A percentile compares a stretch with the other conserved stretches of the same genome.
Conservation (phyloP, 306 rosid genomes). For the Fagus crenata region DNA sequence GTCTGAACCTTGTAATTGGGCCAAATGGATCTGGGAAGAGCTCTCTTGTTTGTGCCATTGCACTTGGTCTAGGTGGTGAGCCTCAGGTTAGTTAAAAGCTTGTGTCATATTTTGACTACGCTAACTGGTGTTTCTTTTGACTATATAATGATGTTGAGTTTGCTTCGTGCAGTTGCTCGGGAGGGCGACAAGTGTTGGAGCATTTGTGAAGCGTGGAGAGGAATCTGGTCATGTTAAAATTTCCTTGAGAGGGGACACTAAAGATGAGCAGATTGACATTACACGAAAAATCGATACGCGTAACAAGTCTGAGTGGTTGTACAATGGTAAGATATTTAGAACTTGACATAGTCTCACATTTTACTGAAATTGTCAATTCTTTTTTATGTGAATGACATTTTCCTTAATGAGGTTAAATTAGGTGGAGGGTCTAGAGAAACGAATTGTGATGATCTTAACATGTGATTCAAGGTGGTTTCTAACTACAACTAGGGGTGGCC, state of each 20-base stretch:
- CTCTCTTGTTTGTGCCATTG: slow-evolving; percentile 95
- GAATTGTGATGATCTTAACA: neutral
- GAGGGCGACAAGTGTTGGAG: slow-evolving; percentile 74
- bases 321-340: slow-evolving; percentile 55
- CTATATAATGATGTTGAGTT: slow-evolving; percentile 24
- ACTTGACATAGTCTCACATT: neutral
- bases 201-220: slow-evolving; percentile 92
- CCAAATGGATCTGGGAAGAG: slow-evolving; percentile 98
- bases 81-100: slow-evolving; percentile 75
- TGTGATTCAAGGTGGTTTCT: slow-evolving; percentile 5
- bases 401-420: slow-evolving; percentile 21
- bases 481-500: neutral
- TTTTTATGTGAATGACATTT: slow-evolving; percentile 14
- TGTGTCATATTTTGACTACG: neutral
- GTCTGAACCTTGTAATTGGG: slow-evolving; percentile 91
- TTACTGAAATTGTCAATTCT: slow-evolving; percentile 7
- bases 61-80: slow-evolving; percentile 97
- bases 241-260: slow-evolving; percentile 65
- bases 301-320: slow-evolving; percentile 87
- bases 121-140: slow-evolving; percentile 6
- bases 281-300: slow-evolving; percentile 66
- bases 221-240: slow-evolving; percentile 68
- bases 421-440: neutral
- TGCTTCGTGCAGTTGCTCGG: slow-evolving; percentile 69
- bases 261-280: slow-evolving; percentile 54